A percentile compares a stretch with the other conserved stretches of the same genome.
phyloP scores from a whole-genome alignment of 179 eudicot genomes.

The Pouteria campechiana region DNA sequence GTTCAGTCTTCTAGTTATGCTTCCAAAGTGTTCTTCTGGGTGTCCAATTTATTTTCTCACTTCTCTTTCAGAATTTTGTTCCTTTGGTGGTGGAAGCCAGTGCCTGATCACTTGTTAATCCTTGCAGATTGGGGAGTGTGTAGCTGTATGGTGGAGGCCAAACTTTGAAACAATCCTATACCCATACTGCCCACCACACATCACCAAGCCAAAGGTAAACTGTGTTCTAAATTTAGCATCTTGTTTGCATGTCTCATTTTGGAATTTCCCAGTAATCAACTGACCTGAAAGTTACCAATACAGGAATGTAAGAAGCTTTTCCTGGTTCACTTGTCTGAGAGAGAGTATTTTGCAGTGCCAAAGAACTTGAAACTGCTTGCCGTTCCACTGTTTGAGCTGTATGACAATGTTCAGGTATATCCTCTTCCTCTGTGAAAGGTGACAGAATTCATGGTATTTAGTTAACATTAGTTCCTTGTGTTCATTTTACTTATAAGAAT shows the following conservation, averaged over 20 bases:
- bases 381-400: slow-evolving; percentile 87
- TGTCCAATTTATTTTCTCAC: slow-evolving; percentile 10
- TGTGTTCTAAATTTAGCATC: not conserved
- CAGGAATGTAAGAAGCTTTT: slow-evolving; percentile 93
- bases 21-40: too few species aligned
- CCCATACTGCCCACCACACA: slow-evolving; percentile 94
- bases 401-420: slow-evolving; percentile 78
- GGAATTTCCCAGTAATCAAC: not conserved
- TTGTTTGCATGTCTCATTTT: slow-evolving; percentile 2
- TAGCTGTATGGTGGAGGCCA: slow-evolving; percentile 95
- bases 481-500: too few species aligned
- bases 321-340: slow-evolving; percentile 73
- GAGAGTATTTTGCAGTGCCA: slow-evolving; percentile 81
- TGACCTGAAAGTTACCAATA: slow-evolving; percentile 11
- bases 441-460: too few species aligned
- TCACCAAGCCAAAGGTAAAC: slow-evolving; percentile 83
- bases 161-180: slow-evolving; percentile 82
- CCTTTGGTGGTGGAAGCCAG: not conserved
- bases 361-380: slow-evolving; percentile 82
- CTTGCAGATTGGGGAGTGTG: slow-evolving; percentile 90
- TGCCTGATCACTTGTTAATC: not conserved
- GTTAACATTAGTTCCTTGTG: too few species aligned
- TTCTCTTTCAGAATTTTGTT: not conserved
- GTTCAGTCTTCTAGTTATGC: too few species aligned
- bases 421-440: too few species aligned